Evolutionary conservation across 345 rosid genomes (phyloP).

Genomic region (Moricandia arvensis): DNA sequence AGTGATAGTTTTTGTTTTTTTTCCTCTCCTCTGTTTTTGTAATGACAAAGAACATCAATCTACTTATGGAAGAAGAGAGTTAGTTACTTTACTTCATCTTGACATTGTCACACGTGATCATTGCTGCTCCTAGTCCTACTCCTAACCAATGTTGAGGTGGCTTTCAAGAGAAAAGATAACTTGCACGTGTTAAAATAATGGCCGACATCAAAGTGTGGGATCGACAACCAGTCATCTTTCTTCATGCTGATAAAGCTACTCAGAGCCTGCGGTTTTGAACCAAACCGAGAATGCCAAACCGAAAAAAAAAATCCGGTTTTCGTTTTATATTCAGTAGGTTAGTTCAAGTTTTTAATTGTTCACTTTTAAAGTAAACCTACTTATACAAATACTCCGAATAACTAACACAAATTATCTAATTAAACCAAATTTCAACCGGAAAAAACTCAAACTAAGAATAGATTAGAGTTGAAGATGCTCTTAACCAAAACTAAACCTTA

Average conservation of each 20-base stretch:
- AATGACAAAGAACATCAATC: neutral
- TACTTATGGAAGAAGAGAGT: slow-evolving; percentile 3
- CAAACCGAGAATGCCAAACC: neutral
- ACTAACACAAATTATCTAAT: neutral
- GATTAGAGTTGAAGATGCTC: no score
- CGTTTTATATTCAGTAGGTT: no score
- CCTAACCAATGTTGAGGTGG: slow-evolving; percentile 12
- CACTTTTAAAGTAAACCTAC: neutral
- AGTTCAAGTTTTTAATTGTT: no score
- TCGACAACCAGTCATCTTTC: slow-evolving; percentile 17
- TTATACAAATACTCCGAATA: neutral
- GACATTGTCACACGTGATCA: slow-evolving; percentile 1
- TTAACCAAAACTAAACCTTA: no score
- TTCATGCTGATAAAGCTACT: neutral
- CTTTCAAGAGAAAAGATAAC: neutral
- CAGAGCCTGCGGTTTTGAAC: neutral
- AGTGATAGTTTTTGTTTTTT: neutral
- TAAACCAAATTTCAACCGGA: no score
- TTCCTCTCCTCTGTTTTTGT: neutral
- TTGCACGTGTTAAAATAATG: neutral
- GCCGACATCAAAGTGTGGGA: slow-evolving; percentile 9
- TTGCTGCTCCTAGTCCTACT: no score
- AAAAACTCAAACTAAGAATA: no score
- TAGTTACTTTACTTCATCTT: slow-evolving; percentile 1
- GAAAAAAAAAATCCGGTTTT: no score